Conservation (phyloP, 768 basidiomycete genomes). For the Tricholoma terreum region DNA sequence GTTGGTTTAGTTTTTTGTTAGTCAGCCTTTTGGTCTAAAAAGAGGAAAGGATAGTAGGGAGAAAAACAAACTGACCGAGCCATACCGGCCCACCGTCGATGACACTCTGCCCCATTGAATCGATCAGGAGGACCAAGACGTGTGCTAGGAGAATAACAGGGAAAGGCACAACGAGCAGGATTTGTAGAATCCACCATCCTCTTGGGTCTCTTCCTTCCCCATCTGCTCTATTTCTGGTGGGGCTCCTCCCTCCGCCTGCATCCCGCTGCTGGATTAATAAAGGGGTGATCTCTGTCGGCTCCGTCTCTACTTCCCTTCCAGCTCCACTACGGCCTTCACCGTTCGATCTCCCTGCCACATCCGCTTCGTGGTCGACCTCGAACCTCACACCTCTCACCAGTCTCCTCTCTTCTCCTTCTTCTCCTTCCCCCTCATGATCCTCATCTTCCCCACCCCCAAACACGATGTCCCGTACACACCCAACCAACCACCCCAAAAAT, state of each 20-base stretch:
- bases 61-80: constrained; percentile 29
- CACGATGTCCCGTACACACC: constrained; percentile 29
- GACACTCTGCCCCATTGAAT: constrained; percentile 53
- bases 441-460: constrained; percentile 6
- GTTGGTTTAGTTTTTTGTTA: not conserved
- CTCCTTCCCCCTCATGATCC: constrained; percentile 5
- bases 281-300: constrained; percentile 56
- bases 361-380: constrained; percentile 22
- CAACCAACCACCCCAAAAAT: constrained; percentile 42
- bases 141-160: constrained; percentile 54
- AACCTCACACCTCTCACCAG: constrained; percentile 21
- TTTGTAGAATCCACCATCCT: constrained; percentile 57
- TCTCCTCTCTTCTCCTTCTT: constrained; percentile 8
- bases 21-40: too few relatives aligned
- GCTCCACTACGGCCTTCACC: not conserved
- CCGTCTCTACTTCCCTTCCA: constrained; percentile 28
- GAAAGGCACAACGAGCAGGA: constrained; percentile 50
- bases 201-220: constrained; percentile 20
- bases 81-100: constrained; percentile 57
- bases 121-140: constrained; percentile 44
- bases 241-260: not conserved
- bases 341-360: constrained; percentile 8
- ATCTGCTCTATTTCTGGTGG: not conserved
- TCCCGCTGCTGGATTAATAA: constrained; percentile 32
- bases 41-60: not conserved